phyloP scores from a whole-genome alignment of 1,284 basidiomycete genomes.

The Marasmius oreades region DNA sequence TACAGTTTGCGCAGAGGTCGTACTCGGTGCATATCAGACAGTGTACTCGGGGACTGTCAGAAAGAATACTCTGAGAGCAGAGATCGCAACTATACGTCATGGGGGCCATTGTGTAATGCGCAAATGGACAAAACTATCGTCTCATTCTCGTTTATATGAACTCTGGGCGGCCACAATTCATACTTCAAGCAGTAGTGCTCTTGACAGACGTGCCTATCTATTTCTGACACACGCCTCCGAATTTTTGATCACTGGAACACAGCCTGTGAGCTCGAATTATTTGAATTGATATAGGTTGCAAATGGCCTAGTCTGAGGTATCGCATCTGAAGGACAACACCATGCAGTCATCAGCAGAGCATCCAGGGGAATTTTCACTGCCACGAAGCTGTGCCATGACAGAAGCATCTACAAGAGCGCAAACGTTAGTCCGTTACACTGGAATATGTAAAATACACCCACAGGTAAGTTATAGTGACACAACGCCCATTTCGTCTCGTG shows the following conservation, averaged over 20 bases:
- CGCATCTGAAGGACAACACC: background rate
- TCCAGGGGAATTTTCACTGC: no score
- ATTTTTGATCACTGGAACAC: no score
- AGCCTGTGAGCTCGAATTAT: no score
- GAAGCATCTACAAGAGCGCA: no score
- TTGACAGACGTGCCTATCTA: constrained; percentile 4
- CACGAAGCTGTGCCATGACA: no score
- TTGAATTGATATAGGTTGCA: no score
- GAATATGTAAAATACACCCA: background rate
- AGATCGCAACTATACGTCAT: constrained; percentile 6
- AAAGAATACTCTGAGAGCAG: constrained; percentile 4
- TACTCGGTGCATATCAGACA: constrained; percentile 12
- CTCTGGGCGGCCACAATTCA: background rate
- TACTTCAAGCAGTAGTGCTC: background rate
- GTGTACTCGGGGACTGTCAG: constrained; percentile 6
- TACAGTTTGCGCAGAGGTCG: constrained; percentile 11
- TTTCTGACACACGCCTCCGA: background rate
- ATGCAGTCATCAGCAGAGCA: no score
- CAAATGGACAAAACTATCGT: background rate
- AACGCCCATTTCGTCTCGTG: background rate
- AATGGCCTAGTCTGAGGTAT: no score
- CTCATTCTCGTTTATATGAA: background rate
- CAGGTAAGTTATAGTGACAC: background rate
- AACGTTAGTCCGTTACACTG: background rate
- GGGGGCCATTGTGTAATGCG: background rate